These are phyloP conservation scores for Paraphaeosphaeria minitans DNA, from an alignment of 2,329 filamentous ascomycete species.

Conservation along the genomic window DNA sequence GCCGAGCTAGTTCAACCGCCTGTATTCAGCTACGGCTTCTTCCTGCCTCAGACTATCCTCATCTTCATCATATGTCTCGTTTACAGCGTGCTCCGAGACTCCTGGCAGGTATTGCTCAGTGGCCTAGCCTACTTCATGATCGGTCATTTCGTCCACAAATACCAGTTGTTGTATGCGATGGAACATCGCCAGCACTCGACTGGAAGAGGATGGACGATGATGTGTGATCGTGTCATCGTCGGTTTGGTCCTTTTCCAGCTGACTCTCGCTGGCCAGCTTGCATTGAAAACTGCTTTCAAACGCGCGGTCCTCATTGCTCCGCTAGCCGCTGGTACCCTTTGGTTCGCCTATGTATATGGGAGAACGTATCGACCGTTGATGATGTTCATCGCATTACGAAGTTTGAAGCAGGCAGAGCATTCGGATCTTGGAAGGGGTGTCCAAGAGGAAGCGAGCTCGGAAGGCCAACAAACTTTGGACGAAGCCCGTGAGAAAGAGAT, in stretches of 20 bases:
- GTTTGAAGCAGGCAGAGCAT: slow-evolving; percentile 69
- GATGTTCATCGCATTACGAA: slow-evolving; percentile 88
- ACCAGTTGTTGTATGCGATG: slow-evolving; percentile 97
- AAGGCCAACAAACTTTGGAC: slow-evolving; percentile 66
- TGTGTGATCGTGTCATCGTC: slow-evolving; percentile 87
- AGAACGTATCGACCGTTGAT: slow-evolving; percentile 86
- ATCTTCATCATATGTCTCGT: slow-evolving; percentile 95
- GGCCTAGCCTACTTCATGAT: slow-evolving; percentile 83
- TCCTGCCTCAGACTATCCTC: slow-evolving; percentile 87
- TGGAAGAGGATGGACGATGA: slow-evolving; percentile 93
- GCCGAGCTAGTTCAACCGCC: slow-evolving; percentile 81
- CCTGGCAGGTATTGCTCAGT: slow-evolving; percentile 80
- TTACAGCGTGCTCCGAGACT: slow-evolving; percentile 83
- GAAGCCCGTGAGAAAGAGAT: slow-evolving; percentile 72
- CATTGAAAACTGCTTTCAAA: slow-evolving; percentile 73
- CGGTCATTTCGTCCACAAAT: slow-evolving; percentile 92
- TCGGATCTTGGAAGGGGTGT: slow-evolving; percentile 55
- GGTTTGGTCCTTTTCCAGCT: slow-evolving; percentile 88
- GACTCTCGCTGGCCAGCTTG: slow-evolving; percentile 86
- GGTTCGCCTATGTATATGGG: slow-evolving; percentile 85
- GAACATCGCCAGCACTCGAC: slow-evolving; percentile 94
- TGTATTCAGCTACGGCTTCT: slow-evolving; percentile 94
- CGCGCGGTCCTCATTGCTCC: slow-evolving; percentile 76
- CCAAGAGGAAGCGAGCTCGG: slow-evolving; percentile 45
- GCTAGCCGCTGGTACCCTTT: slow-evolving; percentile 78